Base-by-base conservation (phyloP, 139 green algal species). In the Coelastrella sp. region DNA sequence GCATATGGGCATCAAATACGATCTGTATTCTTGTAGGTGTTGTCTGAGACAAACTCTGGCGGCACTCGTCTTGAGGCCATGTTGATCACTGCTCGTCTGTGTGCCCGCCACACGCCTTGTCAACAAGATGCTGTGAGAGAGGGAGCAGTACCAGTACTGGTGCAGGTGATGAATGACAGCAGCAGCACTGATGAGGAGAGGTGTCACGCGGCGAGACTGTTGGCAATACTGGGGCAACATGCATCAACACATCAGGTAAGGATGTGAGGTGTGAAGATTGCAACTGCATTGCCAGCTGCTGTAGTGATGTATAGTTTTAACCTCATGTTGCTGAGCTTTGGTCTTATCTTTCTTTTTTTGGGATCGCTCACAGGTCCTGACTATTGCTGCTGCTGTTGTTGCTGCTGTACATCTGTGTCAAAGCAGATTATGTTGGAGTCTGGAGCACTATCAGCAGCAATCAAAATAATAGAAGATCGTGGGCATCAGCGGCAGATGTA, bases 71-170 rank as follows among this genome's bases (percentile, higher is more conserved):
- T 84, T 6, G 77, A 84, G 60, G 60, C 60, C 13, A 74, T 84
- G 77, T 23, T 84, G 77, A 60, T 84, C 30, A 19, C 75, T 32
- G 77, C 30, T 7, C n/a, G 77, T 38, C 77, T 84, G 37, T 30
- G 35, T 32, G 59, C 60, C 6, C 27, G 41, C 34, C n/a, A 69
- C 60, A 27, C 35, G 9, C 37, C 77, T 6, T 71, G 51, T 9
- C 77, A 84, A 60, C 77, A 84, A 64, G 77, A 84, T 30, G 60
- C 60, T 5, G 60, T 84, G 11, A 64, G 77, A 37, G 77, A 84
- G 60, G 77, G 77, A 17, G 60, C n/a, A 8, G 77, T 74, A 23
- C 77, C 77, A 11, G 35, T 75, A 25, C 77, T 84, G n/a, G 60
- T 84, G 59, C 57, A 60, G 25, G 32, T 84, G 59, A 84, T 84